Evolutionary conservation across 139 green algal genomes (phyloP).

Genomic region (Coelastrella sp.): DNA sequence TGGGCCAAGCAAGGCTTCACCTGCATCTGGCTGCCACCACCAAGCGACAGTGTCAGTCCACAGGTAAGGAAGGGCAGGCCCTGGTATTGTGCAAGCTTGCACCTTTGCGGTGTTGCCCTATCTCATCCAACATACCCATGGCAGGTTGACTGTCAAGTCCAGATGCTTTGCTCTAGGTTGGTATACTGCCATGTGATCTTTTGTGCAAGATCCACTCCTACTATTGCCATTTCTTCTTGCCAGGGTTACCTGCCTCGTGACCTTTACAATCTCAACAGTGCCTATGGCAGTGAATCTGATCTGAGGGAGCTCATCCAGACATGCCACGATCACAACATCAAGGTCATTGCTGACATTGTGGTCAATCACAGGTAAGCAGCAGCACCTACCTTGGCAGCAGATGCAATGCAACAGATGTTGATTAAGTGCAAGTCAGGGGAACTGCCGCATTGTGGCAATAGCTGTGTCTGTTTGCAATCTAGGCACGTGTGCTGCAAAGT

Average conservation of each 20-base stretch:
- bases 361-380: slow-evolving; percentile 92
- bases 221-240: no score
- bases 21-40: slow-evolving; percentile 93
- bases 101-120: background rate
- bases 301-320: slow-evolving; percentile 66
- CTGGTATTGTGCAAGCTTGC: background rate
- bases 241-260: slow-evolving; percentile 91
- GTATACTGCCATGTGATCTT: no score
- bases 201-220: background rate
- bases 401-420: no score
- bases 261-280: slow-evolving; percentile 74
- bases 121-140: background rate
- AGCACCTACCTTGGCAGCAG: no score
- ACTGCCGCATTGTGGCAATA: no score
- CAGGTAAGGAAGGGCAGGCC: slow-evolving; percentile 70
- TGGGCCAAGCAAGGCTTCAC: slow-evolving; percentile 88
- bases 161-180: no score
- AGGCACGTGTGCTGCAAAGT: no score
- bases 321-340: slow-evolving; percentile 83
- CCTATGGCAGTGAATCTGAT: slow-evolving; percentile 75
- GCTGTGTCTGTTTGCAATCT: no score
- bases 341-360: slow-evolving; percentile 94
- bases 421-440: no score
- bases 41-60: slow-evolving; percentile 88
- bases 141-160: background rate